Evolutionary conservation across 2,329 filamentous ascomycete genomes (phyloP).

Genomic region (Nannizzia gypsea): DNA sequence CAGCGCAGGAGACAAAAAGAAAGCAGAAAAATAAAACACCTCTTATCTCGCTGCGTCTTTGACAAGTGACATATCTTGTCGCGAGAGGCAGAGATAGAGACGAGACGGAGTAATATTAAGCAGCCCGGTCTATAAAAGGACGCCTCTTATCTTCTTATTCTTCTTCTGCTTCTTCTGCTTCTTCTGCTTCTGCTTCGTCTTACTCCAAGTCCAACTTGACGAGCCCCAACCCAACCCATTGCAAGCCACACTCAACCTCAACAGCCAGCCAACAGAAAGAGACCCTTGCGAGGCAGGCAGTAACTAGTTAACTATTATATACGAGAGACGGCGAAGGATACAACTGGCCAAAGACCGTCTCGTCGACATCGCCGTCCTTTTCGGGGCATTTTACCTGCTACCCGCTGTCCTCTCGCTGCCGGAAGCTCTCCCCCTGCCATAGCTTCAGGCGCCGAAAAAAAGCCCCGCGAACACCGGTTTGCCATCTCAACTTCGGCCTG

Average conservation of each 20-base stretch:
- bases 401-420: not conserved
- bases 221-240: not conserved
- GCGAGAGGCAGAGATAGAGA: not conserved
- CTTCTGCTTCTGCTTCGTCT: not conserved
- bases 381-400: not conserved
- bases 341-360: no score
- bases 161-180: no score
- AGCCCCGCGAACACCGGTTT: not conserved
- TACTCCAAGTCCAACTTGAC: not conserved
- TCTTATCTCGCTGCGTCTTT: not conserved
- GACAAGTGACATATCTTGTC: not conserved
- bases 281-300: not conserved
- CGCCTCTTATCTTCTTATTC: not conserved
- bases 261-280: not conserved
- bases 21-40: conserved; percentile 3
- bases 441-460: not conserved
- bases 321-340: no score
- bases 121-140: not conserved
- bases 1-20: not conserved
- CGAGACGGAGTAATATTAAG: not conserved
- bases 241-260: not conserved
- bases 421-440: not conserved
- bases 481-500: not conserved
- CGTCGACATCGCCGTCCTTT: not conserved
- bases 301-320: no score